Evolutionary conservation across 1,284 basidiomycete species (phyloP).

Genomic region (Cryptococcus maquisensis): DNA sequence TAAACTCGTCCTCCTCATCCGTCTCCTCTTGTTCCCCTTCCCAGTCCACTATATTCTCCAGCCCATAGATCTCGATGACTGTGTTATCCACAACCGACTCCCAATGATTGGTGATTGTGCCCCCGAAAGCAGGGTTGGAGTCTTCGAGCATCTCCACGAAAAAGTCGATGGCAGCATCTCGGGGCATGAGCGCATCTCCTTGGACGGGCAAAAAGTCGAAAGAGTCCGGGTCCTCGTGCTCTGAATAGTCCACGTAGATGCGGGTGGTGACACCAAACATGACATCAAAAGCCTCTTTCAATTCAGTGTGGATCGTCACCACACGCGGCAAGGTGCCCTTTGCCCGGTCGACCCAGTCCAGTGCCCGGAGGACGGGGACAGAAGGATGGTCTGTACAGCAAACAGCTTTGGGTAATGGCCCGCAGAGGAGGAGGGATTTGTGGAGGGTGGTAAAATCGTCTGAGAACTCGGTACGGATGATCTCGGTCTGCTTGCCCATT

Average conservation of each 20-base stretch:
- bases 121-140: not conserved
- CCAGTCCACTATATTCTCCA: not conserved
- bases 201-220: not conserved
- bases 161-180: not conserved
- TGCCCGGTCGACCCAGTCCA: not conserved
- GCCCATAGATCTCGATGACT: not conserved
- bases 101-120: not conserved
- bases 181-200: not conserved
- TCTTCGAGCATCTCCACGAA: not conserved
- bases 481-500: not conserved
- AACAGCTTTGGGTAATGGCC: not conserved
- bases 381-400: not conserved
- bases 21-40: not conserved
- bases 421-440: not conserved
- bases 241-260: not conserved
- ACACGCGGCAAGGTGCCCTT: not conserved
- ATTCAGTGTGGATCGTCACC: not conserved
- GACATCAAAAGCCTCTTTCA: not conserved
- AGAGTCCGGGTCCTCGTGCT: not conserved
- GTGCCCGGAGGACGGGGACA: not conserved
- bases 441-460: not conserved
- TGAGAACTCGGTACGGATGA: not conserved
- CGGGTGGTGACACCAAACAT: not conserved
- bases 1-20: not conserved
- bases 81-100: not conserved